Evolutionary conservation across 441 rosid genomes (phyloP), one percentile per base, ranked within the genome.

Genomic region (Croton setiger): DNA sequence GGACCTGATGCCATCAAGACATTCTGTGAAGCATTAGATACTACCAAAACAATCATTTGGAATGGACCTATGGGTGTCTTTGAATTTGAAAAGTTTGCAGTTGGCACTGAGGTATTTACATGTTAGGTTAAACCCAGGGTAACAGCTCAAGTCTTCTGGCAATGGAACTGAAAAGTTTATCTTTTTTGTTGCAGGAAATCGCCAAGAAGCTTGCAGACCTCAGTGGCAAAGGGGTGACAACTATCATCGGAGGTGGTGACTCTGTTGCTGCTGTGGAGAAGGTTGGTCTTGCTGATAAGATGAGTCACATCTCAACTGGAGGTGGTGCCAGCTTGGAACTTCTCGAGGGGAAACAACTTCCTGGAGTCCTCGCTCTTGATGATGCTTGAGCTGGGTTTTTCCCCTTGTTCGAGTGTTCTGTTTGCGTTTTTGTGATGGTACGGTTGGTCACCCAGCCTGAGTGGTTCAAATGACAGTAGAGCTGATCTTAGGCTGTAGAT

Each of bases 11-110:
- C 96, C 67, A 79, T 90, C 76, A 81, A 86, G 86, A 81, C 92
- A 69, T 92, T 95, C 82, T 75, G 74, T 13, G 84, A 86, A 41
- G 79, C 90, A 67, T 69, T 95, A 71, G 97, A 87, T 60, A 81
- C 87, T 3, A 85, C 95, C 76, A 70, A 95, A 55, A 89, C 99
- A 64, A 59, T 95, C 49, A 95, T 95, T 69, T 95, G 99, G 99
- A 95, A 92, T 75, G 99, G 99, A 77, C 99, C 98, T 8, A 92
- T 92, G 98, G 98, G 98, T 52, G 99, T 92, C 63, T 92, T 95
- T 58, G 99, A 92, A 78, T 90, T 87, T 6, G 93, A 90, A 0
- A 90, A 92, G 82, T 95, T 92, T 73, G 97, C 97, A 7, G 84
- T 72, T 14, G 98, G 98, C 77, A 95, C 99, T 47, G 96, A 86